Evolutionary conservation across 2,329 filamentous ascomycete species (phyloP).

Genomic region (Botrytis aclada): DNA sequence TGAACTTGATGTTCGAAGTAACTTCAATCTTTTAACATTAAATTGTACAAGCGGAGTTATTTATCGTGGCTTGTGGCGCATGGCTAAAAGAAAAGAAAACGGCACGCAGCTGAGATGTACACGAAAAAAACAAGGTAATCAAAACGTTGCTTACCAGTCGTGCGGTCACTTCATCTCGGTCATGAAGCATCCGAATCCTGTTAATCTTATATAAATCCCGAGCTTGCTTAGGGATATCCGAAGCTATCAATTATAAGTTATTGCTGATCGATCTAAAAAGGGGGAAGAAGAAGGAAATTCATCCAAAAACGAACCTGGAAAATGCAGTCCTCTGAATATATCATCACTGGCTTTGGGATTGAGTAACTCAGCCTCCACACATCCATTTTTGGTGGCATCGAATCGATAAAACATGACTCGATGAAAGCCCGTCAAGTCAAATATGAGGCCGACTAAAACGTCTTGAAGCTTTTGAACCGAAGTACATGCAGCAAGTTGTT

Average conservation of each 20-base stretch:
- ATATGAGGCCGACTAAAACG: slow-evolving; percentile 78
- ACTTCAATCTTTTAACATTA: not conserved
- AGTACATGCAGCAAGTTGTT: slow-evolving; percentile 72
- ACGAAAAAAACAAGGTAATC: not conserved
- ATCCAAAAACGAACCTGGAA: slow-evolving; percentile 48
- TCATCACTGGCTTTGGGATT: slow-evolving; percentile 79
- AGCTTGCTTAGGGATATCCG: slow-evolving; percentile 82
- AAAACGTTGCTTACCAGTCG: slow-evolving; percentile 48
- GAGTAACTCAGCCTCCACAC: slow-evolving; percentile 82
- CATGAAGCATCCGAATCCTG: slow-evolving; percentile 83
- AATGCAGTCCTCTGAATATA: slow-evolving; percentile 82
- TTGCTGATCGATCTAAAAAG: not conserved
- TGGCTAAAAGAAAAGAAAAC: not conserved
- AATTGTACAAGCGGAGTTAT: not conserved
- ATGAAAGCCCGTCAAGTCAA: slow-evolving; percentile 86
- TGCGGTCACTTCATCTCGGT: slow-evolving; percentile 75
- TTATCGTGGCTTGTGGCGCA: not conserved
- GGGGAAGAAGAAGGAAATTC: no score
- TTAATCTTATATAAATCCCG: slow-evolving; percentile 88
- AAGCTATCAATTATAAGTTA: slow-evolving; percentile 47
- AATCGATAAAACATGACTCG: slow-evolving; percentile 94
- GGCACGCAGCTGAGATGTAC: no score
- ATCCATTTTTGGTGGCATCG: slow-evolving; percentile 50
- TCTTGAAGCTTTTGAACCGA: slow-evolving; percentile 73
- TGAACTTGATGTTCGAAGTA: not conserved